Conservation (phyloP, 371 early-diverging fungal species). For the Syncephalastrum contaminatum region DNA sequence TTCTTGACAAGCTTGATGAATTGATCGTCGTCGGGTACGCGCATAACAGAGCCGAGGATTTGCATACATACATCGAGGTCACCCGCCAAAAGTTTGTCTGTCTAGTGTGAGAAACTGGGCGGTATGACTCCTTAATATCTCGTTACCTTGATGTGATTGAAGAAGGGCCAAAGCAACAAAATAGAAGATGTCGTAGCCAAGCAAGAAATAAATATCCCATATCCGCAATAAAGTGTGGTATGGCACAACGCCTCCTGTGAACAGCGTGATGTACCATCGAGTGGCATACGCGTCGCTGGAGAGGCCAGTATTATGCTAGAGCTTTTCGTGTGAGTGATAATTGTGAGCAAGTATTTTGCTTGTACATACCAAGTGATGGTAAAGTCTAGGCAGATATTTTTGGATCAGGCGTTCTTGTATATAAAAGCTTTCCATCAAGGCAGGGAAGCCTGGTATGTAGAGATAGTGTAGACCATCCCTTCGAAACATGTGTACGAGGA, state of each 20-base stretch:
- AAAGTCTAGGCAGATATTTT: conserved; percentile 50
- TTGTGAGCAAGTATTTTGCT: background rate
- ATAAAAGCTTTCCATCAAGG: conserved; percentile 60
- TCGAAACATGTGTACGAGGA: conserved; percentile 55
- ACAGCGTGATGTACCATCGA: conserved; percentile 67
- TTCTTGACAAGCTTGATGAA: conserved; percentile 43
- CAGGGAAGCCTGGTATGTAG: conserved; percentile 63
- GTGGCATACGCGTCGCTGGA: conserved; percentile 57
- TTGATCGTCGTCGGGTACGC: conserved; percentile 51
- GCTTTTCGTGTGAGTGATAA: background rate
- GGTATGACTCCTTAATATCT: background rate
- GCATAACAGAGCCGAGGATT: conserved; percentile 50
- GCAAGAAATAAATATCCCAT: conserved; percentile 61
- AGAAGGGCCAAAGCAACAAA: conserved; percentile 58
- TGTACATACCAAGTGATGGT: conserved; percentile 44
- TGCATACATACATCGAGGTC: conserved; percentile 58
- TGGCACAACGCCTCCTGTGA: conserved; percentile 56
- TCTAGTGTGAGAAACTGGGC: background rate
- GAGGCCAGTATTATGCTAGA: conserved; percentile 48
- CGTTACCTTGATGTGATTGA: conserved; percentile 52
- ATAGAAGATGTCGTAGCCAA: conserved; percentile 60
- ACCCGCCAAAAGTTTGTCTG: conserved; percentile 37
- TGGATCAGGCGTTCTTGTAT: conserved; percentile 58
- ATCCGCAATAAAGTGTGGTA: conserved; percentile 60
- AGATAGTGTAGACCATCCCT: conserved; percentile 55